Evolutionary conservation across 1,284 basidiomycete species (phyloP), one percentile per base, ranked within the genome.

Genomic region (Moesziomyces parantarcticus): DNA sequence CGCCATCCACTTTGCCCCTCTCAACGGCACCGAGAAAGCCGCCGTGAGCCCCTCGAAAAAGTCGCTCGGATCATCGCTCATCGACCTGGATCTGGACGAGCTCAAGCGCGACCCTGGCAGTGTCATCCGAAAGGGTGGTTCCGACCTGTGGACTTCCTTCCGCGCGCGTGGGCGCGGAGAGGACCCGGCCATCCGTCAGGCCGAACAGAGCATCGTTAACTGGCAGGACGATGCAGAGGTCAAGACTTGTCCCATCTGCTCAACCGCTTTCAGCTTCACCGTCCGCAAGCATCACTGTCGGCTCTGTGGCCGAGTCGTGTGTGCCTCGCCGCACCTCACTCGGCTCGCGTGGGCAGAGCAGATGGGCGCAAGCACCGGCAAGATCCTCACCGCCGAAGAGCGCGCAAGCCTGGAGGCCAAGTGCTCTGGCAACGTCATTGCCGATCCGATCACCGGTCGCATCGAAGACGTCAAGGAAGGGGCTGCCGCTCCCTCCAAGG

Each of bases 231-330:
- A 97, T 80, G 86, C 88, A 0, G 83, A 87, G 11, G 92, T 90
- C 0, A 88, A 88, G 32, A 89, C 89, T 57, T 98, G 95, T 85
- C 90, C 92, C 1, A 86, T 95, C 67, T 99, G 96, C 89, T 92
- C 91, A 34, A 88, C 92, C 0, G 88, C 90, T 0, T 99, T 99
- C 82, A 90, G 92, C 1, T 85, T 99, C 1, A 92, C 92, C 0
- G 96, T 94, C 65, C 90, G 96, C 18, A 97, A 97, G 85, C 96
- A 99, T 77, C 96, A 99, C 82, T 99, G 96, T 84, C 90, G 97
- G 10, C 86, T 98, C 7, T 99, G 96, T 76, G 96, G 96, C 0
- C 88, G 91, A 42, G 92, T 98, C 46, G 90, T 98, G 3, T 99
- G 96, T 81, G 92, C 95, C 1, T 87, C 97, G 3, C 94, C 94